These are phyloP conservation scores for Penicillium frequentans DNA, from an alignment of 2,329 filamentous ascomycete genomes.

Conservation along the genomic window DNA sequence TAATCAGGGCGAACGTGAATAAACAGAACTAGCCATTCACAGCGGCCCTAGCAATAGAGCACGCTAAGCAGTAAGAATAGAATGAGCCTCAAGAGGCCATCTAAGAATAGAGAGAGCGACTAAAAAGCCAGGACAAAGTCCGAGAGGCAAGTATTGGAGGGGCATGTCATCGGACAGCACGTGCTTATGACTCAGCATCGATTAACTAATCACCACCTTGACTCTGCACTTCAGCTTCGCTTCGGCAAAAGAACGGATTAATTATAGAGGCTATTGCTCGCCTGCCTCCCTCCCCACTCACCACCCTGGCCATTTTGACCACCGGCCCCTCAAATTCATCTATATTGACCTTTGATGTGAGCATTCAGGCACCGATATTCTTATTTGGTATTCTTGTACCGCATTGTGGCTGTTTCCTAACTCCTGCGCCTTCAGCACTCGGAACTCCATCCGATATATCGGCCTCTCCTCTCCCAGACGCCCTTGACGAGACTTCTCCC, in stretches of 20 bases:
- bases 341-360: neutral
- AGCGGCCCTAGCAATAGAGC: neutral
- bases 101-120: conserved; percentile 21
- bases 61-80: conserved; percentile 7
- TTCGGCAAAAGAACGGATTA: conserved; percentile 13
- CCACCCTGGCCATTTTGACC: conserved; percentile 1
- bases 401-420: conserved; percentile 2
- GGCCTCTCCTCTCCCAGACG: neutral
- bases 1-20: neutral
- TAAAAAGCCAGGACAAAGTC: conserved; percentile 5
- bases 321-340: neutral
- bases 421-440: conserved; percentile 3
- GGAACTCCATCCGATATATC: conserved; percentile 6
- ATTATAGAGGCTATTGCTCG: conserved; percentile 8
- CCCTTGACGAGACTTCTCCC: conserved; percentile 1
- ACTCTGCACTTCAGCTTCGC: conserved; percentile 18
- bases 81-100: conserved; percentile 21
- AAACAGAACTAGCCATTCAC: conserved; percentile 7
- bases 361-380: neutral
- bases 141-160: conserved; percentile 13
- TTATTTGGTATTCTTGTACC: neutral
- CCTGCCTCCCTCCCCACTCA: conserved; percentile 1
- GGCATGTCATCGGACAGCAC: conserved; percentile 25
- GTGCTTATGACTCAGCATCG: conserved; percentile 18
- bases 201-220: conserved; percentile 10